Percentiles rank a stretch among this genome's conserved stretches.
Evolutionary conservation across 75 land plant species (phyloP).

Genomic region (Picea glauca): DNA sequence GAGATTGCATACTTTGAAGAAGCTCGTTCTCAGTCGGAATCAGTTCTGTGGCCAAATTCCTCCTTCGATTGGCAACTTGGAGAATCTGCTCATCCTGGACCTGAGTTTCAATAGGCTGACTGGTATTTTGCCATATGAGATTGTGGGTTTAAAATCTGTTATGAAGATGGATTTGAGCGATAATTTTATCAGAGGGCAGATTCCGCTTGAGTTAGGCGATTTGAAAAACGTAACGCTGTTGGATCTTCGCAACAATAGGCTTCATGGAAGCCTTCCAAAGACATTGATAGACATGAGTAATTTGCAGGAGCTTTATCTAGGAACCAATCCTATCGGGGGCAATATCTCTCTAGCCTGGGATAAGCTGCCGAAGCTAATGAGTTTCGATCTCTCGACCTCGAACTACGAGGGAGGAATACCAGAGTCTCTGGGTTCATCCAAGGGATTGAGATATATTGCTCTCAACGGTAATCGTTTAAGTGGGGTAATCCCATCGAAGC

Average conservation of each 20-base stretch:
- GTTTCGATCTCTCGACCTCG: slow-evolving; percentile 5
- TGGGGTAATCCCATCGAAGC: neutral
- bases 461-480: neutral
- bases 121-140: neutral
- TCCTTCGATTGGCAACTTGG: slow-evolving; percentile 4
- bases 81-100: slow-evolving; percentile 8
- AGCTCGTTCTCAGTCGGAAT: slow-evolving; percentile 10
- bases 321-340: slow-evolving; percentile 11
- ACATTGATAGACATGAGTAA: slow-evolving; percentile 23
- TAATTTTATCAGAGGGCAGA: neutral
- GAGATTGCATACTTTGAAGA: neutral
- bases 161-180: neutral
- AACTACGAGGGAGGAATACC: neutral
- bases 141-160: neutral
- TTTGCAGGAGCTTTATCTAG: slow-evolving; percentile 19
- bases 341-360: slow-evolving; percentile 10
- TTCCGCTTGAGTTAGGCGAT: slow-evolving; percentile 14
- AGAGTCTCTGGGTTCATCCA: neutral
- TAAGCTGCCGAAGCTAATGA: neutral
- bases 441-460: neutral
- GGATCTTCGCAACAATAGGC: slow-evolving; percentile 35
- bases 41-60: slow-evolving; percentile 10
- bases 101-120: neutral
- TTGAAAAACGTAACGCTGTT: slow-evolving; percentile 41
- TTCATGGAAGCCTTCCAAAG: slow-evolving; percentile 24